Percentiles rank a stretch among this genome's conserved stretches.
phyloP scores from a whole-genome alignment of 2,329 filamentous ascomycete species.

The Fusarium secorum region DNA sequence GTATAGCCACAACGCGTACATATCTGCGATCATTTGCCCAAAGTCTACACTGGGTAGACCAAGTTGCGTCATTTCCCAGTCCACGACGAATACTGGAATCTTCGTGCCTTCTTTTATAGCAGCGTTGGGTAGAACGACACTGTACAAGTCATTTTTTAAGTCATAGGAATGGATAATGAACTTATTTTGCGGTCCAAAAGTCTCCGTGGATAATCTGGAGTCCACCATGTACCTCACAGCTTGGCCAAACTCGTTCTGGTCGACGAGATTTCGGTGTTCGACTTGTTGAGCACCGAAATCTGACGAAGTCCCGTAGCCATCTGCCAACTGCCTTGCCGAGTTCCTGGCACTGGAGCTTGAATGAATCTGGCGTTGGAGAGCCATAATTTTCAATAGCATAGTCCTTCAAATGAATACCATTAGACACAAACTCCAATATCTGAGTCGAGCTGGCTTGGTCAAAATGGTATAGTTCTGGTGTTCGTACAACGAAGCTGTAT shows the following conservation, averaged over 20 bases:
- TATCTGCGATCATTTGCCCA: slow-evolving; percentile 11
- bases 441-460: not conserved
- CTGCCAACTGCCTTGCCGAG: slow-evolving; percentile 2
- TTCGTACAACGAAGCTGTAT: not conserved
- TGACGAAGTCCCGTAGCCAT: not conserved
- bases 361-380: not conserved
- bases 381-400: not conserved
- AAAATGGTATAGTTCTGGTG: not conserved
- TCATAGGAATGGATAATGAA: fast-evolving
- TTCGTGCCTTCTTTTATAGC: not conserved
- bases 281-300: not conserved
- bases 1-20: slow-evolving; percentile 8
- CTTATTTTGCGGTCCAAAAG: slow-evolving; percentile 7
- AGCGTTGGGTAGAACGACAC: not conserved
- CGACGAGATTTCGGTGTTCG: not conserved
- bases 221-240: slow-evolving; percentile 1
- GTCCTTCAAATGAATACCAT: not conserved
- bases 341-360: not conserved
- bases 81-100: not conserved
- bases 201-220: slow-evolving; percentile 8
- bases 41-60: not conserved
- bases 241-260: not conserved
- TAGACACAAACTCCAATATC: not conserved
- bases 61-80: not conserved
- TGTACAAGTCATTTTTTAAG: not conserved